A percentile compares a stretch with the other conserved stretches of the same genome.
phyloP scores from a whole-genome alignment of 495 filamentous ascomycete species.

The Neurospora hispaniola region DNA sequence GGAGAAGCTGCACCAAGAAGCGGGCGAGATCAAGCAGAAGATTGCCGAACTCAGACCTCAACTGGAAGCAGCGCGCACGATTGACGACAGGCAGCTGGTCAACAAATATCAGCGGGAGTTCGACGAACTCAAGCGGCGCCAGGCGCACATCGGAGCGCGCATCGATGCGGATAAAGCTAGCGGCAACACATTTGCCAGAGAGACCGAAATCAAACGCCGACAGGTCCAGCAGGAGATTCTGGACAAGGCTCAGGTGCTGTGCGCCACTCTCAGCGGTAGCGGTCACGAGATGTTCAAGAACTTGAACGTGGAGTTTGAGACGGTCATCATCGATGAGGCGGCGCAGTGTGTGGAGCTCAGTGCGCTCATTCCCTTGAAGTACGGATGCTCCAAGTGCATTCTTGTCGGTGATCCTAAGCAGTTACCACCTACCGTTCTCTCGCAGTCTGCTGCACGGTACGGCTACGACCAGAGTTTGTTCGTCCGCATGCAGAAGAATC shows the following conservation, averaged over 20 bases:
- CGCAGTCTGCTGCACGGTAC: conserved; percentile 81
- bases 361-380: conserved; percentile 93
- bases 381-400: conserved; percentile 93
- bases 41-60: conserved; percentile 54
- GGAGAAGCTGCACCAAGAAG: conserved; percentile 71
- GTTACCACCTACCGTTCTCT: conserved; percentile 88
- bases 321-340: conserved; percentile 95
- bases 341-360: conserved; percentile 97
- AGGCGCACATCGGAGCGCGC: conserved; percentile 57
- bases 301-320: conserved; percentile 92
- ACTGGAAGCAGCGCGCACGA: conserved; percentile 58
- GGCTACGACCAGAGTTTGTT: conserved; percentile 97
- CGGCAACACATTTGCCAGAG: conserved; percentile 62
- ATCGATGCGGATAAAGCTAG: conserved; percentile 81
- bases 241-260: conserved; percentile 82
- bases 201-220: conserved; percentile 75
- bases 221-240: conserved; percentile 85
- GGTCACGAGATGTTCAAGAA: conserved; percentile 97
- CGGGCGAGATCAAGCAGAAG: conserved; percentile 61
- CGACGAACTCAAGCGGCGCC: conserved; percentile 64
- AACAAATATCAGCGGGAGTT: conserved; percentile 66
- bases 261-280: conserved; percentile 87
- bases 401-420: conserved; percentile 97
- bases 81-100: conserved; percentile 43
- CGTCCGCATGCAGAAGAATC: conserved; percentile 92